phyloP scores from a whole-genome alignment of 768 basidiomycete species.

The Leccinum sublutescens region DNA sequence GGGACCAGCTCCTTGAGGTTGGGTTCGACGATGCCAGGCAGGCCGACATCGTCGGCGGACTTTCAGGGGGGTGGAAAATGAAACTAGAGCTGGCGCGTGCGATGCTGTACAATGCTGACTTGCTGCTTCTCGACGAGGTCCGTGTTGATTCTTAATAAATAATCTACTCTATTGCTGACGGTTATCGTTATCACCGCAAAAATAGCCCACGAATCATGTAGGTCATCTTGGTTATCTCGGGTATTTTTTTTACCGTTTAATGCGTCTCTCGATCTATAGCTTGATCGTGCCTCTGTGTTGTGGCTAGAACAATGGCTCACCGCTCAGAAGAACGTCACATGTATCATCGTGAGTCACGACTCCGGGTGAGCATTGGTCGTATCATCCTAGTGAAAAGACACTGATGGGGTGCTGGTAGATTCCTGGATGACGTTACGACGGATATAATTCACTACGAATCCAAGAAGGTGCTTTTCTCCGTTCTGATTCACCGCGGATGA shows the following conservation, averaged over 20 bases:
- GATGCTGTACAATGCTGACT: constrained; percentile 93
- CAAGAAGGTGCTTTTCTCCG: constrained; percentile 64
- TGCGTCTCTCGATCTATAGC: constrained; percentile 39
- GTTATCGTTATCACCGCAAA: constrained; percentile 27
- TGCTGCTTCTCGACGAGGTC: constrained; percentile 84
- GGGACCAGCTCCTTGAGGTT: constrained; percentile 77
- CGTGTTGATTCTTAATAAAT: constrained; percentile 22
- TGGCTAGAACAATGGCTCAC: constrained; percentile 92
- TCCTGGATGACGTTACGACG: constrained; percentile 92
- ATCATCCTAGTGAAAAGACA: constrained; percentile 7
- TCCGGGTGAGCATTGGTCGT: constrained; percentile 64
- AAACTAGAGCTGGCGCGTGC: constrained; percentile 94
- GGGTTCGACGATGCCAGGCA: constrained; percentile 90
- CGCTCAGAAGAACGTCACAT: constrained; percentile 80
- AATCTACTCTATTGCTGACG: constrained; percentile 19
- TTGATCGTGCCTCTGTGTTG: constrained; percentile 79
- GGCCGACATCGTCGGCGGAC: constrained; percentile 77
- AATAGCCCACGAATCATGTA: constrained; percentile 88
- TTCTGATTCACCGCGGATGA: constrained; percentile 16
- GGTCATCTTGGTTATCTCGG: constrained; percentile 33
- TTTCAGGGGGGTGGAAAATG: constrained; percentile 99
- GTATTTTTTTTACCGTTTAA: constrained; percentile 13
- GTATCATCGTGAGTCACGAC: constrained; percentile 94
- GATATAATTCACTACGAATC: constrained; percentile 97
- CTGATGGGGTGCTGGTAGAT: constrained; percentile 43